phyloP scores from a whole-genome alignment of 1,139 yeast species.

The Yamadazyma epiphylla region DNA sequence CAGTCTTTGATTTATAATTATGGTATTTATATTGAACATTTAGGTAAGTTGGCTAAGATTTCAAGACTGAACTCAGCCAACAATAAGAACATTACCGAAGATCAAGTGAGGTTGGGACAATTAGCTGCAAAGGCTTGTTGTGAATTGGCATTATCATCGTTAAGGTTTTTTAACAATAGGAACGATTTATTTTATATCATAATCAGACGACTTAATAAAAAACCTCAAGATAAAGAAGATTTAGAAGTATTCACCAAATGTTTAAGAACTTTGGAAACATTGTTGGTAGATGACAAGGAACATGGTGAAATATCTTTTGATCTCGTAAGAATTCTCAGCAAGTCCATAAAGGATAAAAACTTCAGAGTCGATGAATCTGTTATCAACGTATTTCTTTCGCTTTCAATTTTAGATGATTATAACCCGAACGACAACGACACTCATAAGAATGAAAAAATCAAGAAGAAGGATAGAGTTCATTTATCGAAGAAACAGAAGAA shows the following conservation, averaged over 20 bases:
- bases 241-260: conserved; percentile 54
- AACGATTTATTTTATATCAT: conserved; percentile 66
- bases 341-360: conserved; percentile 68
- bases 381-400: conserved; percentile 65
- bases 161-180: conserved; percentile 78
- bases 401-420: conserved; percentile 75
- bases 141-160: conserved; percentile 59
- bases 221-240: conserved; percentile 43
- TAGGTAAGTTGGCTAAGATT: conserved; percentile 41
- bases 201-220: conserved; percentile 61
- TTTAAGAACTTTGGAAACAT: conserved; percentile 58
- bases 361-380: conserved; percentile 84
- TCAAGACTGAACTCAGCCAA: conserved; percentile 39
- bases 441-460: conserved; percentile 47
- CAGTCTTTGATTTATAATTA: conserved; percentile 71
- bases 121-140: conserved; percentile 75
- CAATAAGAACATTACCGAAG: conserved; percentile 31
- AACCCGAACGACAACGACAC: conserved; percentile 51
- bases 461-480: conserved; percentile 86
- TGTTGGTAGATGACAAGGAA: conserved; percentile 66
- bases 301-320: conserved; percentile 82
- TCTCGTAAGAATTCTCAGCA: conserved; percentile 60
- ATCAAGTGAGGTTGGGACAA: conserved; percentile 47
- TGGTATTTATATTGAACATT: conserved; percentile 58
- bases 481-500: conserved; percentile 84